phyloP scores from a whole-genome alignment of 805 yeast species.

The Saccharomycopsis olivae region DNA sequence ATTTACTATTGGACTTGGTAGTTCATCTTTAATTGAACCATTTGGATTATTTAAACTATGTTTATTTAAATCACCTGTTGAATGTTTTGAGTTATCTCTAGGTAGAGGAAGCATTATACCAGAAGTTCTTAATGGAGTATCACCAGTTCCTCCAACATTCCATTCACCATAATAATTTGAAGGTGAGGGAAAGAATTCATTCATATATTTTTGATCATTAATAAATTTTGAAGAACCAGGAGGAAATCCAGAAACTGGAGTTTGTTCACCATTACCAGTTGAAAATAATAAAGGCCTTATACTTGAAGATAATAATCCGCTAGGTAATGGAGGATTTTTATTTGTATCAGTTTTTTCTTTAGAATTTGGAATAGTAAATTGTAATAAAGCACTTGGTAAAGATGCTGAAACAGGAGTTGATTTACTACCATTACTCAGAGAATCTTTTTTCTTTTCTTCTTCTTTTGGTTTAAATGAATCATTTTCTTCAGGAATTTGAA shows the following conservation, averaged over 20 bases:
- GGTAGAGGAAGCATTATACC: slow-evolving; percentile 15
- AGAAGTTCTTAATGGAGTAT: slow-evolving; percentile 15
- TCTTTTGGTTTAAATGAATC: slow-evolving; percentile 6
- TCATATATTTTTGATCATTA: slow-evolving; percentile 24
- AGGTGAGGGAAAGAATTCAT: slow-evolving; percentile 62
- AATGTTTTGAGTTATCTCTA: slow-evolving; percentile 1
- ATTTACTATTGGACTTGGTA: slow-evolving; percentile 17
- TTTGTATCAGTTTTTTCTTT: slow-evolving; percentile 8
- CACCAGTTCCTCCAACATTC: slow-evolving; percentile 5
- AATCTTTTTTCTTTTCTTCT: slow-evolving; percentile 5
- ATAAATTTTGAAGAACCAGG: slow-evolving; percentile 22
- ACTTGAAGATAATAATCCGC: slow-evolving; percentile 17
- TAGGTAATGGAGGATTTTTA: slow-evolving; percentile 16
- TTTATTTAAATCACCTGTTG: slow-evolving; percentile 5
- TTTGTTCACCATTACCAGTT: slow-evolving; percentile 43
- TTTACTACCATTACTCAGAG: slow-evolving; percentile 17
- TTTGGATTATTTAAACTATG: slow-evolving; percentile 17
- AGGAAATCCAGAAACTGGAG: slow-evolving; percentile 63
- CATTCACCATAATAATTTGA: slow-evolving; percentile 45
- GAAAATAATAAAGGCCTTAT: slow-evolving; percentile 16
- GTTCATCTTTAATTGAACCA: slow-evolving; percentile 17
- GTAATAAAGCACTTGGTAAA: slow-evolving; percentile 21
- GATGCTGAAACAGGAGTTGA: slow-evolving; percentile 26
- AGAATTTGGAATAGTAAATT: slow-evolving; percentile 20
- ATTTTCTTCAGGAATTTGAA: slow-evolving; percentile 49